Base-by-base conservation (phyloP, 306 rosid genomes). In the Corylus avellana region DNA sequence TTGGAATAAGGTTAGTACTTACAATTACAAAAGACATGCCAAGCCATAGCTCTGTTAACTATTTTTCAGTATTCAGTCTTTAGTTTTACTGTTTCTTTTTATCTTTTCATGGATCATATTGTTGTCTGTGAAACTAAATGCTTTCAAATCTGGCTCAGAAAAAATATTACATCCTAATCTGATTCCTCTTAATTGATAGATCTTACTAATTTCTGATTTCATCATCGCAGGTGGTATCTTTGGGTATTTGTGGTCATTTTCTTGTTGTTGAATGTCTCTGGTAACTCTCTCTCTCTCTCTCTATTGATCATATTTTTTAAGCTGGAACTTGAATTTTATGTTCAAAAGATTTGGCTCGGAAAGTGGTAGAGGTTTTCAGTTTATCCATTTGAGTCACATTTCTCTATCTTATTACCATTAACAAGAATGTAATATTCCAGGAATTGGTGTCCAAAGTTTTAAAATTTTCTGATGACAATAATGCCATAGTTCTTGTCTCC, bases 211-310 rank as follows among this genome's bases (percentile, higher is more conserved):
- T 73, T 37, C 12, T 44, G 5, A 25, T 7, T 53, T 37, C 51
- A 64, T 80, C 51, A 75, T 29, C 29, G 50, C 80, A 83, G 86
- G 16, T 83, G 86, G 86, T 83, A 83, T 56, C 83, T 83, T 27
- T 79, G 86, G 86, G 1, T 79, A 8, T 79, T 78, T 39, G 86
- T 83, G 27, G 80, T 83, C 71, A 18, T 79, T 58, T 83, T 74
- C 77, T 75, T 83, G 83, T 70, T 74, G 64, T 74, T 83, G 80
- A 83, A 83, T 62, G 83, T 83, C 42, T 20, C 77, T 35, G 86
- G 83, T 83, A 79, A 59, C 72, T 12, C 70, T 35, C 70, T 63
- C 70, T 29, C 70, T 35, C 70, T 2, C 70, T 27, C 12, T 7
- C 46, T 6, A 5, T 42, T 42, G 46, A 42, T 42, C 46, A 42